These are phyloP conservation scores for Pseudogymnoascus verrucosus DNA, from an alignment of 2,329 filamentous ascomycete species.

Conservation along the genomic window DNA sequence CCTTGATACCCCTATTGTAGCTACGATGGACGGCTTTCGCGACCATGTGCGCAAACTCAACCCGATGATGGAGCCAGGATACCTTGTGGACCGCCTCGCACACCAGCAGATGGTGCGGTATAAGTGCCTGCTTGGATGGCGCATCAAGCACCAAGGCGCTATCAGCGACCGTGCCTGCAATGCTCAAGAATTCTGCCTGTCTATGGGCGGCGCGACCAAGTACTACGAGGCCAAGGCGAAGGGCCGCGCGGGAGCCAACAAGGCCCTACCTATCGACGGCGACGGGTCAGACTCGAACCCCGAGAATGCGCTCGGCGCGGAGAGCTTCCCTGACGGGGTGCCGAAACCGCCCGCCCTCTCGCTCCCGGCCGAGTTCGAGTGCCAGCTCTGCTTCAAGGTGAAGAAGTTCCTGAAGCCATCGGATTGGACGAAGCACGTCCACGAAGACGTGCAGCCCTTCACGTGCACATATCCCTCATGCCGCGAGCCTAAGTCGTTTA, in stretches of 20 bases:
- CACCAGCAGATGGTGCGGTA: conserved; percentile 74
- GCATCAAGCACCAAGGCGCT: conserved; percentile 59
- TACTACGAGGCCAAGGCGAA: conserved; percentile 53
- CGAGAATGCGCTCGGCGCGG: conserved; percentile 61
- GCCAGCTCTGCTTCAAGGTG: conserved; percentile 73
- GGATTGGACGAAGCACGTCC: conserved; percentile 94
- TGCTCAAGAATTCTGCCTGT: conserved; percentile 55
- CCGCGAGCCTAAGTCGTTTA: conserved; percentile 82
- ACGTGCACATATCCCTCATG: conserved; percentile 85
- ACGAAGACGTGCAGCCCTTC: conserved; percentile 88
- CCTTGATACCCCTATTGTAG: conserved; percentile 46
- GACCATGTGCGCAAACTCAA: conserved; percentile 67
- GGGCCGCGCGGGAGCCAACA: conserved; percentile 46
- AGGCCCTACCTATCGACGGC: conserved; percentile 46
- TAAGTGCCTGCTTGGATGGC: conserved; percentile 63
- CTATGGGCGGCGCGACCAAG: conserved; percentile 57
- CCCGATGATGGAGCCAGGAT: conserved; percentile 53
- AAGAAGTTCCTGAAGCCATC: conserved; percentile 87
- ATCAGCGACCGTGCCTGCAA: conserved; percentile 51
- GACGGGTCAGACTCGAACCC: conserved; percentile 56
- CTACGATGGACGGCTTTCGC: conserved; percentile 69
- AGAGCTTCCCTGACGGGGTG: conserved; percentile 73
- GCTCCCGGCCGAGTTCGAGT: conserved; percentile 84
- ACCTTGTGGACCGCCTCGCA: conserved; percentile 71
- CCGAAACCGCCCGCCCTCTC: conserved; percentile 69